Evolutionary conservation across 441 rosid genomes (phyloP), one percentile per base, ranked within the genome.

Genomic region (Populus hybrid): DNA sequence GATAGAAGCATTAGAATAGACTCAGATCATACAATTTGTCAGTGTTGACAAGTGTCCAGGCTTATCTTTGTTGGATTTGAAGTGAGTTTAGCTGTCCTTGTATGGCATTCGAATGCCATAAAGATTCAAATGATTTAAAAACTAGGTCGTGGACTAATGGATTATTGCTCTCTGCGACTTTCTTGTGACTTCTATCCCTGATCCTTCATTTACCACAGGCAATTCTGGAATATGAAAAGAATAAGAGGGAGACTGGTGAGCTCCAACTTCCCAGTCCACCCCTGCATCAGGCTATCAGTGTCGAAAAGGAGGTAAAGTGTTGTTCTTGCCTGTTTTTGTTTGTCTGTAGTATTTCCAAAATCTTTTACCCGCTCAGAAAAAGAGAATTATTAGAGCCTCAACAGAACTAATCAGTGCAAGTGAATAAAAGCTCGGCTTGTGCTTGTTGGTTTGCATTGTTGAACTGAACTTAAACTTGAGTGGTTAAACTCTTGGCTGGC

Each of bases 211-310:
- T 78, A 67, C 67, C 82, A 72, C 86, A 94, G 98, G 89, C 96
- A 74, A 93, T 94, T 68, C 80, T 90, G 82, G 98, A 94, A 84
- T 94, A 87, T 74, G 98, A 94, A 79, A 94, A 87, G 83, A 79
- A 84, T 84, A 88, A 89, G 74, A 84, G 81, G 77, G 81, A 79
- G 83, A 88, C 68, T 29, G 95, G 98, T 71, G 93, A 91, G 81
- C 89, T 94, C 78, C 78, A 89, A 75, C 86, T 94, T 73, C 93
- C 93, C 69, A 82, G 82, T 75, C 74, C 92, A 74, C 74, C 92
- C 31, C 76, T 77, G 73, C 85, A 74, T 72, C 87, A 76, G 79
- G 80, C 89, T 75, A 42, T 88, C 50, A 86, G 74, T 83, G 82
- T 80, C 76, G 89, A 89, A 53, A 91, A 91, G 81, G 94, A 88